These are phyloP conservation scores for Blumeria hordei DNA, from an alignment of 2,329 filamentous ascomycete species.

Conservation along the genomic window DNA sequence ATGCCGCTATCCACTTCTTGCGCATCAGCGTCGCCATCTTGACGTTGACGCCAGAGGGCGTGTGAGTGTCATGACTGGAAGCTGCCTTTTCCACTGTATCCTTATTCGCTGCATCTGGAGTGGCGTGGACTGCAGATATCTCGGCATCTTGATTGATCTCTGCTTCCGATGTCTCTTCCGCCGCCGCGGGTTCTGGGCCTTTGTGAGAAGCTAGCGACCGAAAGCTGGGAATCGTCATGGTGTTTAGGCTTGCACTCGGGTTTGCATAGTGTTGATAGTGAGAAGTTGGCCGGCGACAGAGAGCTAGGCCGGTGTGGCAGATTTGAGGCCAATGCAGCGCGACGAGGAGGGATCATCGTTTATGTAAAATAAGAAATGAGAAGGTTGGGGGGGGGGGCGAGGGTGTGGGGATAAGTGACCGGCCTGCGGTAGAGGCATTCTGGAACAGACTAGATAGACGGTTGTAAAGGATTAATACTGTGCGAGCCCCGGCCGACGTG, in stretches of 20 bases:
- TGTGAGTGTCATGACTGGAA: slow-evolving; percentile 5
- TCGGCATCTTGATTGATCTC: slow-evolving; percentile 2
- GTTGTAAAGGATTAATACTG: too few relatives aligned
- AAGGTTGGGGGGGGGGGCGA: too few relatives aligned
- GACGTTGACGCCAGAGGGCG: slow-evolving; percentile 13
- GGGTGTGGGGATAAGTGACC: too few relatives aligned
- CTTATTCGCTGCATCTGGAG: slow-evolving; percentile 5
- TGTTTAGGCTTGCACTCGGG: background rate
- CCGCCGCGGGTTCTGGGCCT: slow-evolving; percentile 1
- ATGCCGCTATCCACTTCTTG: slow-evolving; percentile 29
- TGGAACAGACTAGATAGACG: too few relatives aligned
- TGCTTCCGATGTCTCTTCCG: slow-evolving; percentile 1
- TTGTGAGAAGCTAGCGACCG: slow-evolving; percentile 8
- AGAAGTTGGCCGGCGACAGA: background rate
- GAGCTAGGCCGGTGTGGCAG: background rate
- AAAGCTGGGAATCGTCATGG: slow-evolving; percentile 14
- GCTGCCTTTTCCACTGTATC: background rate
- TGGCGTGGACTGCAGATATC: slow-evolving; percentile 1
- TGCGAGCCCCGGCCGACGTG: too few relatives aligned
- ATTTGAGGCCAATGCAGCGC: too few relatives aligned
- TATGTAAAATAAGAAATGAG: too few relatives aligned
- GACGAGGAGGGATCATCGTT: too few relatives aligned
- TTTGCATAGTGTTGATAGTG: background rate
- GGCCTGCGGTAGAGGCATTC: too few relatives aligned
- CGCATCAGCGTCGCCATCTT: slow-evolving; percentile 27